Base-by-base conservation (phyloP, 352 stramenopile species). In the Globisporangium canariense region DNA sequence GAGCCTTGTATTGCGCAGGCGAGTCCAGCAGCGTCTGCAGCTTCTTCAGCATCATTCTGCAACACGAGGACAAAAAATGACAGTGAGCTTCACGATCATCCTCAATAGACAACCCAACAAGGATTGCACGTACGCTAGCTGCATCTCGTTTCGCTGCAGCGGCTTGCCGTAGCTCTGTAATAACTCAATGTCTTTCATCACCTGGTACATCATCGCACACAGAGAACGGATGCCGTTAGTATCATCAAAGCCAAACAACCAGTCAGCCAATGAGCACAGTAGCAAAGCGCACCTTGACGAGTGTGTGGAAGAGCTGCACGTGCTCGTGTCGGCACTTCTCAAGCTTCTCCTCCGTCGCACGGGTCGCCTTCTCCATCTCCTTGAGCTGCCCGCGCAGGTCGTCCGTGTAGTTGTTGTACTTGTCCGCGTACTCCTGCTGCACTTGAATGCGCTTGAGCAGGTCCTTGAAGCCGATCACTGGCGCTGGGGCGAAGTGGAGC, bases 181-280 rank as follows among this genome's bases (percentile, higher is more conserved):
- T 32, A 96, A 76, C 68, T 96, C 88, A 22, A 96, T 91, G 61
- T 96, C 86, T 58, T 89, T 88, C 88, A 96, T 96, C 41, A 93
- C 73, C 76, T 84, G 68, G 28, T 52, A 7, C 58, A n/a, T 30
- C n/a, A 14, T 41, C 2, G 20, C 10, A 46, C 16, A 47, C 14
- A 62, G 62, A 22, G 59, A 28, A 32, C 41, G 14, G 64, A 22
- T 22, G 20, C 10, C 46, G 66, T 16, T 25, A 38, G 16, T 46
- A 64, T n/a, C 18, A 54, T 13, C 13, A 11, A 18, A 30, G 5
- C 5, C 4, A 25, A 8, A 28, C 9, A 10, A 47, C 30, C 30
- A 53, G 32, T n/a, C 36, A 22, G 13, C 3, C 13, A 53, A 16
- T n/a, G 16, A 58, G 5, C 41, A 6, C 14, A 36, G 14, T 2